These are phyloP conservation scores for Diaporthe vexans DNA, from an alignment of 2,329 filamentous ascomycete genomes.

Conservation along the genomic window DNA sequence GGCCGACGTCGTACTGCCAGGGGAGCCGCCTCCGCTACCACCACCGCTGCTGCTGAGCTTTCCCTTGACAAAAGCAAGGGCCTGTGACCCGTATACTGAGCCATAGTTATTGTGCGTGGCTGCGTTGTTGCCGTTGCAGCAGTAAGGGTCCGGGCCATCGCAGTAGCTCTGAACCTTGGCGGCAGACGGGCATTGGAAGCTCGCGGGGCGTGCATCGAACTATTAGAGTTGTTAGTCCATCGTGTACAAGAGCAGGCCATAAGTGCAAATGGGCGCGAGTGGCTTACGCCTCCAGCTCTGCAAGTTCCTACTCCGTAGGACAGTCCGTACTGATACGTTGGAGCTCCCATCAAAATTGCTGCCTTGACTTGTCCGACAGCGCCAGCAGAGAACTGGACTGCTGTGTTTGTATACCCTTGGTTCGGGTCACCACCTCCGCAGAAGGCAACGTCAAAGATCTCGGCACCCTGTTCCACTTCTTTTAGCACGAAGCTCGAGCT, in stretches of 20 bases:
- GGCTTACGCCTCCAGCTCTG: conserved; percentile 67
- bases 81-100: conserved; percentile 71
- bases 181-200: conserved; percentile 69
- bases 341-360: conserved; percentile 76
- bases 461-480: conserved; percentile 63
- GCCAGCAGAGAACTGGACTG: conserved; percentile 58
- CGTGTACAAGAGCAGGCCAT: not conserved
- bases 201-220: conserved; percentile 72
- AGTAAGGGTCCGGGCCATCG: conserved; percentile 74
- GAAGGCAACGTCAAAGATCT: conserved; percentile 75
- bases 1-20: conserved; percentile 24
- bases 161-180: conserved; percentile 73
- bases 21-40: not conserved
- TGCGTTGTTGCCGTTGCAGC: conserved; percentile 74
- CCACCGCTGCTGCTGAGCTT: conserved; percentile 36
- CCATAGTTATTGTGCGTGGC: conserved; percentile 75
- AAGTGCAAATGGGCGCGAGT: not conserved
- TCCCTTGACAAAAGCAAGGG: conserved; percentile 70
- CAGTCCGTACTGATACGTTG: conserved; percentile 67
- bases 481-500: not conserved
- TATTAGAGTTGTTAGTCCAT: conserved; percentile 47
- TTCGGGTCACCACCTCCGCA: conserved; percentile 70
- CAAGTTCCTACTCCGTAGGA: conserved; percentile 74
- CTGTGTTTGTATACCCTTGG: conserved; percentile 59
- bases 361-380: conserved; percentile 71